These are phyloP conservation scores for Suhomyces maxii DNA, from an alignment of 1,139 yeast species.

Conservation along the genomic window DNA sequence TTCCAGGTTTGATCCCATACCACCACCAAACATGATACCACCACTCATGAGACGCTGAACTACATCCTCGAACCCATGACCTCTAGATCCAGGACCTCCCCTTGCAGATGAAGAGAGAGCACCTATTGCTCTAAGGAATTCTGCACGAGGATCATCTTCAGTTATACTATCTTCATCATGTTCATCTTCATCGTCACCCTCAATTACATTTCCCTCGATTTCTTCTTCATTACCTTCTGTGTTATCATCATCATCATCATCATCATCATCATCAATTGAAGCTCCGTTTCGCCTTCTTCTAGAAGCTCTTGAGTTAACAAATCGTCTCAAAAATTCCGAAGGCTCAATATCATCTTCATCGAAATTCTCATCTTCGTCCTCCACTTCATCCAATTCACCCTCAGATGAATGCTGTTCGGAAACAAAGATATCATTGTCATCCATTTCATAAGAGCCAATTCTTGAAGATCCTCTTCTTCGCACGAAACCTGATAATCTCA, in stretches of 20 bases:
- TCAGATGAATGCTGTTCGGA: conserved; percentile 17
- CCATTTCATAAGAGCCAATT: conserved; percentile 13
- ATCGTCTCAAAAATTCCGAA: conserved; percentile 26
- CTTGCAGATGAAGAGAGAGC: conserved; percentile 18
- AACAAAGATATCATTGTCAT: conserved; percentile 17
- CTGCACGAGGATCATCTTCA: conserved; percentile 27
- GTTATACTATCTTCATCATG: conserved; percentile 18
- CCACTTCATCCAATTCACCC: conserved; percentile 18
- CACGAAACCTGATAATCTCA: conserved; percentile 15
- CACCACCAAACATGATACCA: conserved; percentile 33
- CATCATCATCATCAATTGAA: neutral
- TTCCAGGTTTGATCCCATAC: conserved; percentile 15
- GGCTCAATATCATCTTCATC: conserved; percentile 25
- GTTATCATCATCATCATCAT: neutral
- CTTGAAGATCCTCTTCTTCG: conserved; percentile 10
- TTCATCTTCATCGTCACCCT: conserved; percentile 18
- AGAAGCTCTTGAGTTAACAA: conserved; percentile 15
- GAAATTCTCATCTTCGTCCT: conserved; percentile 18
- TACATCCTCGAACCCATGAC: conserved; percentile 34
- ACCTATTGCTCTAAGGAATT: conserved; percentile 31
- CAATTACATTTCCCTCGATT: conserved; percentile 18
- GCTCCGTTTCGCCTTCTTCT: conserved; percentile 1
- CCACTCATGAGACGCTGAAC: conserved; percentile 40
- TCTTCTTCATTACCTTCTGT: conserved; percentile 3
- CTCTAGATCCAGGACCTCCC: conserved; percentile 3